phyloP scores from a whole-genome alignment of 2,329 filamentous ascomycete species.

The Venturia asperata region DNA sequence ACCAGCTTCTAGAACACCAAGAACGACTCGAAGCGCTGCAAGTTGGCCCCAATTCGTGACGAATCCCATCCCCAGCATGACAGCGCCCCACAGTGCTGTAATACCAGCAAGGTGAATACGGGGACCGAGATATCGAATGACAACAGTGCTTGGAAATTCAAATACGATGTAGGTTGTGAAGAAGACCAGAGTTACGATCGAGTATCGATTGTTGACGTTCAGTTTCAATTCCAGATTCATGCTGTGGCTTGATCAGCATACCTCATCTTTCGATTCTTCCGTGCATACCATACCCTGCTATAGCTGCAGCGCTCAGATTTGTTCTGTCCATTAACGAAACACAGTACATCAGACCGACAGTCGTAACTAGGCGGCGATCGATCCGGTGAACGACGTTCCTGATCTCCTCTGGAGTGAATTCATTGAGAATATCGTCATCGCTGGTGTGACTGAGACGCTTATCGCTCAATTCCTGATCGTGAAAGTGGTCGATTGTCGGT shows the following conservation, averaged over 20 bases:
- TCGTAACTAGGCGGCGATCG: slow-evolving; percentile 50
- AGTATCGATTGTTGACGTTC: slow-evolving; percentile 41
- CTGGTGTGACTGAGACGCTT: slow-evolving; percentile 6
- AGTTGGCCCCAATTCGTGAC: slow-evolving; percentile 31
- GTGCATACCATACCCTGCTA: slow-evolving; percentile 50
- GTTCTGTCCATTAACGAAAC: slow-evolving; percentile 72
- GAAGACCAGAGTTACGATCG: slow-evolving; percentile 53
- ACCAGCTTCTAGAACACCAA: slow-evolving; percentile 35
- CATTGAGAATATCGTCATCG: slow-evolving; percentile 21
- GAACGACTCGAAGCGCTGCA: slow-evolving; percentile 33
- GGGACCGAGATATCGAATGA: slow-evolving; percentile 38
- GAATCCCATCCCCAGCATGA: slow-evolving; percentile 43
- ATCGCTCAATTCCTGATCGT: background rate
- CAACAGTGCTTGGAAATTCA: slow-evolving; percentile 36
- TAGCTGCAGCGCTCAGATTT: slow-evolving; percentile 64
- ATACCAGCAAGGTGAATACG: slow-evolving; percentile 32
- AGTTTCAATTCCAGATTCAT: slow-evolving; percentile 60
- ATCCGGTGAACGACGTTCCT: slow-evolving; percentile 61
- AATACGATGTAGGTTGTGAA: slow-evolving; percentile 40
- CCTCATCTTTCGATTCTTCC: background rate
- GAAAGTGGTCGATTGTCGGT: background rate
- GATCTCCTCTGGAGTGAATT: slow-evolving; percentile 56
- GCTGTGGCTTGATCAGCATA: slow-evolving; percentile 33
- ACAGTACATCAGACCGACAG: slow-evolving; percentile 57
- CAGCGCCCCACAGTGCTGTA: slow-evolving; percentile 35